Conservation (phyloP, 2,329 filamentous ascomycete species). For the Botrytis paeoniae region DNA sequence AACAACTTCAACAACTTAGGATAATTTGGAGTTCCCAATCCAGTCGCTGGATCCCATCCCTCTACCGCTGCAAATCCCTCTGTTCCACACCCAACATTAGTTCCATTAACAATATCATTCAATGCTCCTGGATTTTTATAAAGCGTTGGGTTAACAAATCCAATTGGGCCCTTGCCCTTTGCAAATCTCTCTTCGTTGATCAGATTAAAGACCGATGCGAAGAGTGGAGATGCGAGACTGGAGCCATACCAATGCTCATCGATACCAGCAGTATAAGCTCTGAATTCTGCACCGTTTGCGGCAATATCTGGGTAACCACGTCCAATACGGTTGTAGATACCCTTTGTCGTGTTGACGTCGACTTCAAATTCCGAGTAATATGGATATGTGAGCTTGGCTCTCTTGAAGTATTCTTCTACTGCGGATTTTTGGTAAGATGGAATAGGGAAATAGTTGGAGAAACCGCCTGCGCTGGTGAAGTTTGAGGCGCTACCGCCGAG, state of each 20-base stretch:
- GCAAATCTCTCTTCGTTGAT: slow-evolving; percentile 18
- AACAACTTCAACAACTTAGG: slow-evolving; percentile 32
- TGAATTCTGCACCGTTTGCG: slow-evolving; percentile 46
- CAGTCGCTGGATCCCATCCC: slow-evolving; percentile 34
- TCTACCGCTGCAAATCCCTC: slow-evolving; percentile 39
- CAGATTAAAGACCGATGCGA: slow-evolving; percentile 29
- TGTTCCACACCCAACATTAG: slow-evolving; percentile 34
- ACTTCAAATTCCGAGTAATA: slow-evolving; percentile 32
- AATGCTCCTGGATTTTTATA: slow-evolving; percentile 33
- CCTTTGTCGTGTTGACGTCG: slow-evolving; percentile 45
- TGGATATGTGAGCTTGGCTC: slow-evolving; percentile 24
- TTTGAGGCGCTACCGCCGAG: slow-evolving; percentile 40
- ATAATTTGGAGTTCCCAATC: slow-evolving; percentile 33
- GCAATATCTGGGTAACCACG: slow-evolving; percentile 54
- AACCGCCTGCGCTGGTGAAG: slow-evolving; percentile 46
- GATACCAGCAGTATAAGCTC: slow-evolving; percentile 19
- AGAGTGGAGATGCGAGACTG: slow-evolving; percentile 26
- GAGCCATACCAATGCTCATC: slow-evolving; percentile 25
- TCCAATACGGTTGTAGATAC: slow-evolving; percentile 47
- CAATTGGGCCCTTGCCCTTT: slow-evolving; percentile 11
- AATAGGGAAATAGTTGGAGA: slow-evolving; percentile 50
- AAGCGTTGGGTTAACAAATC: slow-evolving; percentile 16
- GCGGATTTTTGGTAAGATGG: slow-evolving; percentile 48
- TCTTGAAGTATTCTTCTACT: slow-evolving; percentile 44
- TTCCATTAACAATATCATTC: slow-evolving; percentile 38